These are phyloP conservation scores for Aspergillus flavus DNA, from an alignment of 2,329 filamentous ascomycete species.

Conservation along the genomic window DNA sequence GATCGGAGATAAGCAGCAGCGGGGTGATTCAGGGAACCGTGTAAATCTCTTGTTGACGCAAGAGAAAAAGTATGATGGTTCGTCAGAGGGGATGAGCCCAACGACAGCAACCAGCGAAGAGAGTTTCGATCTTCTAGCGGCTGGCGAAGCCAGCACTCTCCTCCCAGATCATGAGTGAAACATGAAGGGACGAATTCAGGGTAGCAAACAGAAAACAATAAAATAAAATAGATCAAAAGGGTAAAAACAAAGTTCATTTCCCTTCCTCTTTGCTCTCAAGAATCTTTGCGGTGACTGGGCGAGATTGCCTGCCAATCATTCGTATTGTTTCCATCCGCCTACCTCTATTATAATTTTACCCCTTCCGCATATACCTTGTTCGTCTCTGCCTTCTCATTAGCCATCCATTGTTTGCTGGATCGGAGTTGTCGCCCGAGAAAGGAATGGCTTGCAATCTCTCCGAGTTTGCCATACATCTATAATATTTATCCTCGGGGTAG, in stretches of 20 bases:
- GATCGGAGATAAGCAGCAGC: conserved; percentile 41
- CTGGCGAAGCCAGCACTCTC: conserved; percentile 48
- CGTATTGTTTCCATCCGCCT: conserved; percentile 1
- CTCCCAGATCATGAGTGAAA: conserved; percentile 24
- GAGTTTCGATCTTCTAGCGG: conserved; percentile 50
- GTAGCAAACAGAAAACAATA: conserved; percentile 16
- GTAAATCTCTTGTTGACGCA: conserved; percentile 11
- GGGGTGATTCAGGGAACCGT: conserved; percentile 12
- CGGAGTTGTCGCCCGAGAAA: conserved; percentile 4
- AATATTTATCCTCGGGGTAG: not conserved
- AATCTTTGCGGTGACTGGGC: not conserved
- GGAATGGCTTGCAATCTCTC: not conserved
- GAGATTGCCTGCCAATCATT: conserved; percentile 4
- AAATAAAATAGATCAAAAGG: not conserved
- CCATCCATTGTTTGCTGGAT: conserved; percentile 11
- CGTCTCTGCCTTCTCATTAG: conserved; percentile 3
- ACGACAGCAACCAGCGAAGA: conserved; percentile 49
- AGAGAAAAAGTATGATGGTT: conserved; percentile 13
- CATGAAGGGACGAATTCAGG: conserved; percentile 3
- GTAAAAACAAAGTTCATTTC: not conserved
- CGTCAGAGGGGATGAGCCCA: conserved; percentile 21
- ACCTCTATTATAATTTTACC: not conserved
- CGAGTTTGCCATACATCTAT: not conserved
- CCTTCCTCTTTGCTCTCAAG: not conserved
- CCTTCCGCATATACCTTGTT: conserved; percentile 2